These are phyloP conservation scores for Parvularia atlantis DNA, from an alignment of 78 protist genomes.

Conservation along the genomic window DNA sequence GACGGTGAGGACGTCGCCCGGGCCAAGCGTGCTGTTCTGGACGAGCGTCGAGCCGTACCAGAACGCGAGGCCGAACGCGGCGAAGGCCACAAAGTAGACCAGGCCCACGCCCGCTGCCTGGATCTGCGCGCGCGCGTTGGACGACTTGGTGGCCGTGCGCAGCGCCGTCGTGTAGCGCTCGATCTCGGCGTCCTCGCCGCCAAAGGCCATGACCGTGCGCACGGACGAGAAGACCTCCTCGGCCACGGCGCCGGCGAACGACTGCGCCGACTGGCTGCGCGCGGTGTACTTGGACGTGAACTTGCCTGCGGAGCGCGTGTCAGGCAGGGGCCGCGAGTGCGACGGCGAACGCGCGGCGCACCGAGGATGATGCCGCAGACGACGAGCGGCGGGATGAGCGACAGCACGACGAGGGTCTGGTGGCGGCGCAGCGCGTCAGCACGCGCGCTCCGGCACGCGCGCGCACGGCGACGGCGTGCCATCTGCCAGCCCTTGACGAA, in stretches of 20 bases:
- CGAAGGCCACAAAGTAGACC: background rate
- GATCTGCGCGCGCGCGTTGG: background rate
- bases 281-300: background rate
- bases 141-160: background rate
- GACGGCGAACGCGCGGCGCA: no score
- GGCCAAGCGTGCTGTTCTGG: background rate
- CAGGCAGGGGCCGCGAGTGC: no score
- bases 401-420: background rate
- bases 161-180: constrained; percentile 2
- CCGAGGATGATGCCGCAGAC: background rate
- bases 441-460: no score
- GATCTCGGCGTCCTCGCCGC: background rate
- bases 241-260: background rate
- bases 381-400: background rate
- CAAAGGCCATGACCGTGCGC: constrained; percentile 13
- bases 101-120: background rate
- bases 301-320: no score
- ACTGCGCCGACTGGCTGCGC: background rate
- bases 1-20: constrained; percentile 3
- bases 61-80: constrained; percentile 12
- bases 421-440: no score
- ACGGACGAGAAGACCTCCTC: constrained; percentile 12
- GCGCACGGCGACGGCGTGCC: no score
- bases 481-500: background rate
- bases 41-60: constrained; percentile 31